Base-by-base conservation (phyloP, 2,329 filamentous ascomycete species). In the Ophiocordyceps camponoti-floridani region DNA sequence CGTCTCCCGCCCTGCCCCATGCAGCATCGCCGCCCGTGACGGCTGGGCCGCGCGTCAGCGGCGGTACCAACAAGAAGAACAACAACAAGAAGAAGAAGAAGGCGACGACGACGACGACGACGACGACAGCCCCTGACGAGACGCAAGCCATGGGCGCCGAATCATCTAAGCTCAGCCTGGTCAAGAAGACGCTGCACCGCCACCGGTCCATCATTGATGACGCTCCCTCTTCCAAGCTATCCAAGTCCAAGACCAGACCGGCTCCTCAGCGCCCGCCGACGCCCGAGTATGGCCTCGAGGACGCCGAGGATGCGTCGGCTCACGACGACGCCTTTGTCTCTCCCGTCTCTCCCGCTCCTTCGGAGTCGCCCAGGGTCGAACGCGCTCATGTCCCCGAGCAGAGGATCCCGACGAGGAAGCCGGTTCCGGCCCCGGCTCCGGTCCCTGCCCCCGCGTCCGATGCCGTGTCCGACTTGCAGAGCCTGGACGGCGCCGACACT, bases 211-310 rank as follows among this genome's bases (percentile, higher is more conserved):
- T 44, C 10, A 37, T 14, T 30, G 48, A 33, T 19, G 42, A 38
- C 37, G 42, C 42, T 31, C 9, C n/a, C 35, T 16, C 26, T 19
- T 16, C 27, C 41, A 35, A 40, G 33, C 13, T 8, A 14, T 37
- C n/a, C 33, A 37, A 37, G 26, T 23, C 43, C 13, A 41, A 19
- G 35, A 37, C 33, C 26, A 35, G 48, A 12, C 53, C 47, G 43
- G 52, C 52, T 23, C 47, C 51, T 40, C 58, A 61, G 37, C 61
- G 67, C 2, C 65, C 67, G 10, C 69, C 69, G 1, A 72, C 68
- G 2, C 68, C 69, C 14, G 69, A 72, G 41, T 70, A 72, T 46
- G 62, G 62, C 37, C 61, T 62, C 18, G 60, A 64, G 40, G 67
- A 70, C 46, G 54, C 62, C 44, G 60, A 60, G 18, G 43, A 45